Conservation (phyloP, 2,329 filamentous ascomycete species). For the Torrubiella hemipterigena region DNA sequence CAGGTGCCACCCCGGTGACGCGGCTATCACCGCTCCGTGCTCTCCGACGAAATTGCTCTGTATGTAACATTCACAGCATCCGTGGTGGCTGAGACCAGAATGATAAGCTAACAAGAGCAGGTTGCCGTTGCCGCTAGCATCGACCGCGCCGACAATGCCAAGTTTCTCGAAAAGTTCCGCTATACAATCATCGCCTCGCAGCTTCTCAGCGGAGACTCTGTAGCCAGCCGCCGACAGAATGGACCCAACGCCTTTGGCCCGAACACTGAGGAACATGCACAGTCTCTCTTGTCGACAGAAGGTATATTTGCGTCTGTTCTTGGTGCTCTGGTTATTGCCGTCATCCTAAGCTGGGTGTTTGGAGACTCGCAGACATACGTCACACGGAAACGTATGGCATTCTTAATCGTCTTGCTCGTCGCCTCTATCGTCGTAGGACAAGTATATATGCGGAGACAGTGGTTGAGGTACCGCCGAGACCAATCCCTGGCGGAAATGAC, state of each 20-base stretch:
- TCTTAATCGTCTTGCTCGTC: slow-evolving; percentile 38
- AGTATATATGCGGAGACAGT: slow-evolving; percentile 64
- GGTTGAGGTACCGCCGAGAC: slow-evolving; percentile 66
- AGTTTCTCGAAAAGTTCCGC: slow-evolving; percentile 84
- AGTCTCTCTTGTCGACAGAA: slow-evolving; percentile 26
- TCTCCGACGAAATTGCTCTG: slow-evolving; percentile 38
- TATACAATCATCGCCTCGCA: slow-evolving; percentile 91
- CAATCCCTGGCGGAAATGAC: slow-evolving; percentile 61
- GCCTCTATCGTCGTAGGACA: slow-evolving; percentile 47
- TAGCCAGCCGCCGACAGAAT: slow-evolving; percentile 21
- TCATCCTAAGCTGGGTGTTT: slow-evolving; percentile 60
- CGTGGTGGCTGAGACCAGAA: no score
- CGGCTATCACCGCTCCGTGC: slow-evolving; percentile 26
- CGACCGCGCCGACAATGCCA: slow-evolving; percentile 65
- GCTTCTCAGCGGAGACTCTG: slow-evolving; percentile 61
- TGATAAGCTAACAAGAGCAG: slow-evolving; percentile 24
- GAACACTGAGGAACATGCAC: slow-evolving; percentile 9
- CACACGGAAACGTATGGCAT: slow-evolving; percentile 43
- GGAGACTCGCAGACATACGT: slow-evolving; percentile 35
- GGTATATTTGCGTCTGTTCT: slow-evolving; percentile 34
- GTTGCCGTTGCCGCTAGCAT: slow-evolving; percentile 60
- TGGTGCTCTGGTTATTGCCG: slow-evolving; percentile 52
- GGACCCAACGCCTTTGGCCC: slow-evolving; percentile 9
- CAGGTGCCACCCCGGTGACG: no score
- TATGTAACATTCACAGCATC: no score